Base-by-base conservation (phyloP, 1,139 yeast species). In the Kazachstania sp. region DNA sequence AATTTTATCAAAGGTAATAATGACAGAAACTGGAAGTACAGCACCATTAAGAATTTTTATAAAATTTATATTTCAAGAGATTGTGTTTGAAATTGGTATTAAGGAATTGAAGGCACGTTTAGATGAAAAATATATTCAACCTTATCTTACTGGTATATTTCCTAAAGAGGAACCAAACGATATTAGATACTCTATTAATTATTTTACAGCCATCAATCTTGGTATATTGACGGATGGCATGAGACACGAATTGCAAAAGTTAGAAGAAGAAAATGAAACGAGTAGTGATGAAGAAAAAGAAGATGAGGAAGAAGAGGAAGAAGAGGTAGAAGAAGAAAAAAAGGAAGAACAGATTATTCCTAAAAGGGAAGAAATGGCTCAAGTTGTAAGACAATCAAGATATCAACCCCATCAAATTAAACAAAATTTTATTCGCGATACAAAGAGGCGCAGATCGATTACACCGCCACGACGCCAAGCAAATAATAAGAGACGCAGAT, bases 161-260 rank as follows among this genome's bases (percentile, higher is more conserved):
- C 71, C 78, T 35, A 37, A 41, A 16, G 70, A 68, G 44, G 73
- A 75, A 53, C 70, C 75, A 0, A 86, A 83, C n/a, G 72, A 81
- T 49, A 68, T 82, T 12, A 70, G 94, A 50, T 92, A 88, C 62
- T 77, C 95, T 1, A 87, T 90, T 61, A 92, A 92, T 60, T 92
- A 75, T 63, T 92, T 90, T 66, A 90, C 97, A 0, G 96, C 97
- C 1, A 87, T 92, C 55, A 95, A 95, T 0, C 65, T 90, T 46
- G 97, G 97, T 43, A 74, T 76, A 2, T 63, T 92, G 49, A 90
- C 97, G 0, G 95, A 87, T 43, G 76, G 70, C 11, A 84, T 88
- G 95, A 75, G 98, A 66, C 29, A 16, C 18, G 29, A 37, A 20
- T 37, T 37, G 23, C 29, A 20, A 26, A 20, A 16, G 15, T 18